phyloP scores from a whole-genome alignment of 352 stramenopile genomes.

The Plasmopara muralis region DNA sequence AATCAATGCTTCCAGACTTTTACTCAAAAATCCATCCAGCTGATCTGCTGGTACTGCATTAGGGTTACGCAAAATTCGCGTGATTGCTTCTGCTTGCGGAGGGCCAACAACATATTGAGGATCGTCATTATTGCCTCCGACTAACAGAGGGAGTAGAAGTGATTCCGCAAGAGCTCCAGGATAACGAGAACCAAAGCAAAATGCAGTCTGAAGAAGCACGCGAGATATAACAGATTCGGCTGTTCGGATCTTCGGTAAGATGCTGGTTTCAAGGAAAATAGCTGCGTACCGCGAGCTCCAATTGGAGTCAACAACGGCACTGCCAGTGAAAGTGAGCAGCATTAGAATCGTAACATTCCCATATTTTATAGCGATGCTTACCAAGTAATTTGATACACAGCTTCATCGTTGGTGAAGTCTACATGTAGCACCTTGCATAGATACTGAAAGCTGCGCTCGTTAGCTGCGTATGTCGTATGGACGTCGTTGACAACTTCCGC shows the following conservation, averaged over 20 bases:
- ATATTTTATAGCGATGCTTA: conserved; percentile 8
- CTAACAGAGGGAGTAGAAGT: conserved; percentile 47
- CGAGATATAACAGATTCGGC: conserved; percentile 69
- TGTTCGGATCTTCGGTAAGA: conserved; percentile 49
- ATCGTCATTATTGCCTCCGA: conserved; percentile 9
- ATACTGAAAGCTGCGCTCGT: conserved; percentile 41
- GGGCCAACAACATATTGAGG: conserved; percentile 21
- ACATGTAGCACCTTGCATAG: conserved; percentile 47
- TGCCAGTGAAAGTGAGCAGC: conserved; percentile 8
- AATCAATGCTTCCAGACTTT: conserved; percentile 14
- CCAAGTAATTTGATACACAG: conserved; percentile 48
- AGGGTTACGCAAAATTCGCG: conserved; percentile 45
- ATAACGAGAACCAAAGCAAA: conserved; percentile 51
- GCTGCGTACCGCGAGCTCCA: conserved; percentile 66
- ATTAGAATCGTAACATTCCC: background rate
- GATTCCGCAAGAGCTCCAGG: conserved; percentile 35
- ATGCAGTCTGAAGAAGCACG: conserved; percentile 49
- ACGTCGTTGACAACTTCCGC: conserved; percentile 58
- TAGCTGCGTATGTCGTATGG: conserved; percentile 43
- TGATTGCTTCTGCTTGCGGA: conserved; percentile 63
- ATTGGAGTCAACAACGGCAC: conserved; percentile 49
- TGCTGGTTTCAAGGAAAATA: conserved; percentile 46
- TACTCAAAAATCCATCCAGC: conserved; percentile 42
- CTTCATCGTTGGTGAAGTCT: conserved; percentile 45
- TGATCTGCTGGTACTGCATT: conserved; percentile 40